Percentiles rank a stretch among this genome's conserved stretches.
These are phyloP conservation scores for Amoebophrya sp. DNA, from an alignment of 169 alveolate species.

Conservation along the genomic window DNA sequence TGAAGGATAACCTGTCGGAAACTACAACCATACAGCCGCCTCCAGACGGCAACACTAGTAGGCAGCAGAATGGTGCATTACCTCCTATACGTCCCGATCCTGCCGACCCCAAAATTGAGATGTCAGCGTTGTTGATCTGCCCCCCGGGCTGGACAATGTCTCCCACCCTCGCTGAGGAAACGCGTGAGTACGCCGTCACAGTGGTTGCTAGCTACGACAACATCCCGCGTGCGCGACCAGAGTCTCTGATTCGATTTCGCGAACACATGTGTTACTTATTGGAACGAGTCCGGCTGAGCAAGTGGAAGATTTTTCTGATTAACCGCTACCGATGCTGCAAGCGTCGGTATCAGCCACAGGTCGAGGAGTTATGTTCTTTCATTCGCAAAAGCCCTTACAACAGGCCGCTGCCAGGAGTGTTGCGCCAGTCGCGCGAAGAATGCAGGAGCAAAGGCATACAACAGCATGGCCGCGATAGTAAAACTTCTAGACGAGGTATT, in stretches of 20 bases:
- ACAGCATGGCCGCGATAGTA: too few relatives aligned
- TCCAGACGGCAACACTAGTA: neutral
- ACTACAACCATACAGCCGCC: neutral
- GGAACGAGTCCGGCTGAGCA: conserved; percentile 7
- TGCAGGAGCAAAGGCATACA: too few relatives aligned
- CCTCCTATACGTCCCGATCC: neutral
- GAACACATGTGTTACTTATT: neutral
- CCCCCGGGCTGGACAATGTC: conserved; percentile 21
- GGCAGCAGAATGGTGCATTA: neutral
- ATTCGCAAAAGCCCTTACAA: neutral
- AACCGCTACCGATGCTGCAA: conserved; percentile 8
- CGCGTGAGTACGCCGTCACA: neutral
- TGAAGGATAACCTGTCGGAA: too few relatives aligned
- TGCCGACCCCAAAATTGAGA: neutral
- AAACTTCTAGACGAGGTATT: too few relatives aligned
- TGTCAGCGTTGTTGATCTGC: neutral
- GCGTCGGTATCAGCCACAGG: neutral
- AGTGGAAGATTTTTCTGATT: conserved; percentile 13
- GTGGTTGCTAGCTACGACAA: neutral
- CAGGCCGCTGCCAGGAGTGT: neutral
- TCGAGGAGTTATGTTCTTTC: neutral
- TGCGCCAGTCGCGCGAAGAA: too few relatives aligned
- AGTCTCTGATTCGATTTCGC: conserved; percentile 6
- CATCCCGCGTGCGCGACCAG: conserved; percentile 15
- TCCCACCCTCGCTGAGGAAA: neutral